phyloP scores from a whole-genome alignment of 2,329 filamentous ascomycete species.

The Monosporascus sp. region DNA sequence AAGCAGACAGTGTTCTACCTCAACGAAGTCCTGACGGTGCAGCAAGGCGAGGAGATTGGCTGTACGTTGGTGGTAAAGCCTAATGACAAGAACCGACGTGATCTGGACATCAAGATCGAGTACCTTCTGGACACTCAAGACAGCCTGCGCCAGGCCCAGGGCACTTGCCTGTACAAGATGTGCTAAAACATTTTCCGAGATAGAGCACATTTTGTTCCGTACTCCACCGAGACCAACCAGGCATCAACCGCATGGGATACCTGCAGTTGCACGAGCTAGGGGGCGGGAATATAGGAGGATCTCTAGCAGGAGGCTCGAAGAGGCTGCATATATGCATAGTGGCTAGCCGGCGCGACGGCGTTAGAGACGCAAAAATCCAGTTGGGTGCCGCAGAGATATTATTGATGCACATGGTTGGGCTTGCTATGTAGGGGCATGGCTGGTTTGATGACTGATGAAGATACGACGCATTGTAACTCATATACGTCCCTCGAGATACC shows the following conservation, averaged over 20 bases:
- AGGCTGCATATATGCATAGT: background rate
- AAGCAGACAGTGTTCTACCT: constrained; percentile 99
- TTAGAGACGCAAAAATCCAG: background rate
- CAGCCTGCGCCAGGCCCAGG: constrained; percentile 59
- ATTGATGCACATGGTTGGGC: background rate
- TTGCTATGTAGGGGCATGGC: background rate
- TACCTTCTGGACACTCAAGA: constrained; percentile 80
- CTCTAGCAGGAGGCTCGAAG: background rate
- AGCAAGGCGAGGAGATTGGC: constrained; percentile 74
- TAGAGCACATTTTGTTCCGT: background rate
- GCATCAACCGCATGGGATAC: background rate
- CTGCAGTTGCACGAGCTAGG: background rate
- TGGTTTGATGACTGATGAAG: constrained; percentile 20
- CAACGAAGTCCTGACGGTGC: constrained; percentile 84
- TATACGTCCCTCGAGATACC: constrained; percentile 22
- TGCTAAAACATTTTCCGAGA: constrained; percentile 38
- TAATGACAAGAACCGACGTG: constrained; percentile 89
- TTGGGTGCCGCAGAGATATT: background rate
- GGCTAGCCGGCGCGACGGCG: background rate
- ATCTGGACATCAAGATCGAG: constrained; percentile 83
- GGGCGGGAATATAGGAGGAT: background rate
- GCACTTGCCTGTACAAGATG: constrained; percentile 75
- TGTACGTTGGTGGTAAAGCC: constrained; percentile 77
- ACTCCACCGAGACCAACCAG: background rate
- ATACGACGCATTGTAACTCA: constrained; percentile 19